Base-by-base conservation (phyloP, 768 basidiomycete species). In the Clitopilus passeckerianus region DNA sequence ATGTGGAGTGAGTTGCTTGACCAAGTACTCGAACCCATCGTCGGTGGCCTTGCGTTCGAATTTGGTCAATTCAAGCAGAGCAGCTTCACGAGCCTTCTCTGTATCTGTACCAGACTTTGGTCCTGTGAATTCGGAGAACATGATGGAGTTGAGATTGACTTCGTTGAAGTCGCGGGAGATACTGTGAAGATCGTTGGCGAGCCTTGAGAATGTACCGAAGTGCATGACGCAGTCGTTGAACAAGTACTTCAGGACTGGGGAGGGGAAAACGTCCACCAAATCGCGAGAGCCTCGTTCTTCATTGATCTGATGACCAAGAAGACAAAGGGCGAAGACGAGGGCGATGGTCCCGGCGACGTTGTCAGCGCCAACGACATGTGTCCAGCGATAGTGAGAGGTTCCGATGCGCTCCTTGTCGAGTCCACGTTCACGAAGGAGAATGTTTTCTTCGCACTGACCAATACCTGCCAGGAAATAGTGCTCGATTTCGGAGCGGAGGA, bases 31-130 rank as follows among this genome's bases (percentile, higher is more conserved):
- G 59, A 95, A 81, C 30, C 91, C 86, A 62, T 87, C 86, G 60
- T 94, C 70, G 0, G 89, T 84, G 9, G 86, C 86, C 73, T 90
- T 91, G 53, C 86, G 83, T 69, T 95, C 90, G 64, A 86, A 86
- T 61, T 87, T 85, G 14, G 86, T 80, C 61, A 89, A 75, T 10
- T 84, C 82, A 23, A 91, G 73, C 73, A 95, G 77, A 20, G 46
- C 46, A 41, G 37, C 37, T 18, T 41, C 37, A 14, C 37, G 37
- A 41, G 37, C 37, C 37, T 41, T 41, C 37, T 41, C 37, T 9
- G 37, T 41, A 9, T 41, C 37, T 2, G 37, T 41, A 50, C 46
- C 46, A 18, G 46, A 50, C 10, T 50, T 22, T 18, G 20, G n/a
- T 18, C 46, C 46, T 1, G 16, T 18, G 20, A 50, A 50, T 12